A percentile compares a stretch with the other conserved stretches of the same genome.
Evolutionary conservation across 306 rosid species (phyloP).

Genomic region (Malus domestica): DNA sequence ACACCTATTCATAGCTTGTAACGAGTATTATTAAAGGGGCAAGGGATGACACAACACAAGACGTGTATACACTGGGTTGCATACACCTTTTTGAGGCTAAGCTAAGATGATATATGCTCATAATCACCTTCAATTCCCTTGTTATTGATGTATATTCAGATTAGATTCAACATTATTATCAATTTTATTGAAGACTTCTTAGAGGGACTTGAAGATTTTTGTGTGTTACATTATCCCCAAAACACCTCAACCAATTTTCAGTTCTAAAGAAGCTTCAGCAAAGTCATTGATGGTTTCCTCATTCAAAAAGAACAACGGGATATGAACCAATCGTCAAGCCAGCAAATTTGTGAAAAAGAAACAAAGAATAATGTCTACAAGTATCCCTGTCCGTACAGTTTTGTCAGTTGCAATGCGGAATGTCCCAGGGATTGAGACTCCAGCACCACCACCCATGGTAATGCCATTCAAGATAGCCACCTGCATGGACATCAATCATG

Average conservation of each 20-base stretch:
- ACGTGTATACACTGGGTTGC: neutral
- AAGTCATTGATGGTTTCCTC: neutral
- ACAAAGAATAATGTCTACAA: neutral
- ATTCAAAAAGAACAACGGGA: neutral
- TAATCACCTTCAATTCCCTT: neutral
- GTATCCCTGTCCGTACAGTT: slow-evolving; percentile 48
- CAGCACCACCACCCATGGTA: slow-evolving; percentile 98
- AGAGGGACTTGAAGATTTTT: neutral
- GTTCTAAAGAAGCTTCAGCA: neutral
- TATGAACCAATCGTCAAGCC: slow-evolving; percentile 1
- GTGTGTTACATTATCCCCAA: neutral
- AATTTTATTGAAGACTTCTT: neutral
- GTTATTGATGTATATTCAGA: neutral
- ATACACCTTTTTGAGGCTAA: neutral
- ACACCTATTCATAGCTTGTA: neutral
- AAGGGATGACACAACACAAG: neutral
- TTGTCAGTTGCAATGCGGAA: slow-evolving; percentile 80
- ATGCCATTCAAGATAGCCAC: slow-evolving; percentile 86
- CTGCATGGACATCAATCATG: slow-evolving; percentile 33
- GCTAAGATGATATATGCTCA: neutral
- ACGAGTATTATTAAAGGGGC: neutral
- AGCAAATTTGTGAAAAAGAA: neutral
- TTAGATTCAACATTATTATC: no score
- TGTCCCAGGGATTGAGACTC: slow-evolving; percentile 84
- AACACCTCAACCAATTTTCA: neutral